These are phyloP conservation scores for Hemisphaericaspora subhashii DNA, from an alignment of 1,139 yeast genomes.

Conservation along the genomic window DNA sequence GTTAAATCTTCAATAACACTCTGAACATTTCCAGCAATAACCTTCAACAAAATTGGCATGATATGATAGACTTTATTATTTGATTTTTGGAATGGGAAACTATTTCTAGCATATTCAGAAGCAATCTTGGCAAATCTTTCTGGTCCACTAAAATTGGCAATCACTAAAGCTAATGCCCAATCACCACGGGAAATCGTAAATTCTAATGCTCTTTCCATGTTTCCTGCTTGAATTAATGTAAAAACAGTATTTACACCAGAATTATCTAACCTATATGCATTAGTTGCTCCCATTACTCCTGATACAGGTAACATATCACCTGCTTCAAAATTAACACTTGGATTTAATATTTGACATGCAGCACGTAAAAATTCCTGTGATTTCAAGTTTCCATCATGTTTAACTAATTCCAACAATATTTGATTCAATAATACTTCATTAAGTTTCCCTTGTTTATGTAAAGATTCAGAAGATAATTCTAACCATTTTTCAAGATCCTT, in stretches of 20 bases:
- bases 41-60: conserved; percentile 63
- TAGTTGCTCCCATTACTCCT: conserved; percentile 23
- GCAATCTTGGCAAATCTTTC: conserved; percentile 63
- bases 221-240: conserved; percentile 56
- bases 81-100: conserved; percentile 39
- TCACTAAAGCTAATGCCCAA: conserved; percentile 75
- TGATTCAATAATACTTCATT: conserved; percentile 33
- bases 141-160: conserved; percentile 66
- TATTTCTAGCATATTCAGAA: conserved; percentile 38
- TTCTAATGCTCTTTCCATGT: conserved; percentile 64
- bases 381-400: conserved; percentile 31
- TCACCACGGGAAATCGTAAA: conserved; percentile 63
- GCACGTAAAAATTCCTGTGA: conserved; percentile 26
- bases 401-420: conserved; percentile 27
- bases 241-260: conserved; percentile 37
- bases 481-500: conserved; percentile 70
- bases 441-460: conserved; percentile 11
- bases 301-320: conserved; percentile 14
- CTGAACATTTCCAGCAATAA: conserved; percentile 62
- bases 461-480: conserved; percentile 21
- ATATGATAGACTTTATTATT: conserved; percentile 49
- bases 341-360: conserved; percentile 35
- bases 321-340: conserved; percentile 29
- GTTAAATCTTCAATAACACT: conserved; percentile 52
- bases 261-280: conserved; percentile 38